Evolutionary conservation across 306 rosid species (phyloP).

Genomic region (Prunus mongolica): DNA sequence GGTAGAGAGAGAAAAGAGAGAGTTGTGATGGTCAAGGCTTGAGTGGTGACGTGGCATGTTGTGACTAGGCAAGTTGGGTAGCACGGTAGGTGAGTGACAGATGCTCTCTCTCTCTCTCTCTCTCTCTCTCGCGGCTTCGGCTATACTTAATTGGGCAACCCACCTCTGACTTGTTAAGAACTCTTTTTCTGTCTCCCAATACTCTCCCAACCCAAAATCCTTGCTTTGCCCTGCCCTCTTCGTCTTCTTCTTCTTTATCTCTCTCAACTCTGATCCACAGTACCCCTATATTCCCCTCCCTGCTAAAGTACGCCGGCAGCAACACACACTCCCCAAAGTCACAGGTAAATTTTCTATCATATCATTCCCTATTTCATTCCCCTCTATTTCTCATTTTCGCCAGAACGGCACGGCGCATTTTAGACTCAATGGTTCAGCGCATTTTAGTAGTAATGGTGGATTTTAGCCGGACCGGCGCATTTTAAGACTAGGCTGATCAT

Average conservation of each 20-base stretch:
- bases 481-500: too few relatives aligned
- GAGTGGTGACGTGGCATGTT: neutral
- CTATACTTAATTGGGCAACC: neutral
- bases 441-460: too few relatives aligned
- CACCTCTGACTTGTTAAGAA: neutral
- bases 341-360: neutral
- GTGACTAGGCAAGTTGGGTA: neutral
- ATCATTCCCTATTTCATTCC: neutral
- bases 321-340: neutral
- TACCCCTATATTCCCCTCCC: neutral
- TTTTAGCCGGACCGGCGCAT: too few relatives aligned
- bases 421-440: neutral
- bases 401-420: neutral
- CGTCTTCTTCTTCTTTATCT: neutral
- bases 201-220: neutral
- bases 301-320: neutral
- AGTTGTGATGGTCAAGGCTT: neutral
- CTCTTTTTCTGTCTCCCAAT: neutral
- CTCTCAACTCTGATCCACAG: neutral
- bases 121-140: neutral
- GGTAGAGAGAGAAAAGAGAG: too few relatives aligned
- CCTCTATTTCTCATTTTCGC: neutral
- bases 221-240: too few relatives aligned
- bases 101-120: neutral
- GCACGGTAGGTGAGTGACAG: conserved; percentile 8